Evolutionary conservation across 495 filamentous ascomycete species (phyloP).

Genomic region (Durotheca rogersii): DNA sequence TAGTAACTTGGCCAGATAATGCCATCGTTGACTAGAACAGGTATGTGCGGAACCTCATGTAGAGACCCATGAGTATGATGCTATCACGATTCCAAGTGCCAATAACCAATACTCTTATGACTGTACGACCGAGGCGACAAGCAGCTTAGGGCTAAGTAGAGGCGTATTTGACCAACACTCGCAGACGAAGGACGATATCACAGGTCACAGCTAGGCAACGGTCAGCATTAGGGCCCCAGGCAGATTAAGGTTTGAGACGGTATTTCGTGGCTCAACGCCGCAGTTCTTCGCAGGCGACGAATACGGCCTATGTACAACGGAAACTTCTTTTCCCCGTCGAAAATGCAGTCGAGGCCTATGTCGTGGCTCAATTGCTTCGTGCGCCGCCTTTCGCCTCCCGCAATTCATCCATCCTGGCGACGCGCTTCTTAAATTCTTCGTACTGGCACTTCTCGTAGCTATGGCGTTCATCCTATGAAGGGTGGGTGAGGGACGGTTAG

Average conservation of each 20-base stretch:
- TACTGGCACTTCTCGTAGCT: conserved; percentile 99
- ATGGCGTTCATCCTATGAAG: conserved; percentile 81
- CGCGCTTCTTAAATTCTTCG: conserved; percentile 95
- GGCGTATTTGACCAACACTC: too few species aligned
- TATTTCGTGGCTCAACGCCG: not conserved
- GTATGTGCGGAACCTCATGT: too few species aligned
- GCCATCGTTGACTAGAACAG: too few species aligned
- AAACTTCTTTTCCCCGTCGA: not conserved
- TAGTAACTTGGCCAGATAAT: too few species aligned
- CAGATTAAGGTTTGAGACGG: too few species aligned
- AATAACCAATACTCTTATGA: too few species aligned
- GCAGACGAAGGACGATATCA: too few species aligned
- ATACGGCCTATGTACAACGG: conserved; percentile 16
- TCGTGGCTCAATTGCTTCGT: conserved; percentile 72
- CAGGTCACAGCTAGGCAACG: not conserved
- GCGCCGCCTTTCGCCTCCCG: conserved; percentile 80
- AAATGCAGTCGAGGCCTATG: not conserved
- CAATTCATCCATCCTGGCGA: conserved; percentile 97
- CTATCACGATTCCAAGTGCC: too few species aligned
- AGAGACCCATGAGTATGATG: too few species aligned
- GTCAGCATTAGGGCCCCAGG: too few species aligned
- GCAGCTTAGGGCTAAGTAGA: too few species aligned
- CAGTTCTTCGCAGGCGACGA: not conserved
- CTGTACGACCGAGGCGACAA: too few species aligned
- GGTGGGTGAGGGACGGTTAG: conserved; percentile 3